Evolutionary conservation across 2,329 filamentous ascomycete genomes (phyloP).

Genomic region (Phaeosphaeria sp.): DNA sequence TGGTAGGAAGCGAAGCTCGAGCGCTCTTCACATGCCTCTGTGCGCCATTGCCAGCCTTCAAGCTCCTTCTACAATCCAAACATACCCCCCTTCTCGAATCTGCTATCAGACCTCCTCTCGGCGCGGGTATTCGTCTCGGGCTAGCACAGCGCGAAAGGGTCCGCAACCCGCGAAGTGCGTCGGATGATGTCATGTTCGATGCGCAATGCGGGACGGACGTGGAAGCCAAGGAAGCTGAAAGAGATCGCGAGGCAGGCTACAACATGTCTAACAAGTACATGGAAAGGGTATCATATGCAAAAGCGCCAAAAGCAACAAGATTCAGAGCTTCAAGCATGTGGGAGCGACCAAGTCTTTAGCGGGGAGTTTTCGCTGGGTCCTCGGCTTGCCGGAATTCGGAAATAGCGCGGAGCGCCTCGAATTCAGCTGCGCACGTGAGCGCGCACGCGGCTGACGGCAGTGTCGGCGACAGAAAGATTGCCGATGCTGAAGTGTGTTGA

Average conservation of each 20-base stretch:
- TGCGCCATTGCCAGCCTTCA: slow-evolving; percentile 14
- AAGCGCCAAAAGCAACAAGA: slow-evolving; percentile 4
- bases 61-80: slow-evolving; percentile 30
- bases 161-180: slow-evolving; percentile 35
- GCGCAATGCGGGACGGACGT: slow-evolving; percentile 2
- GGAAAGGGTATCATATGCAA: slow-evolving; percentile 9
- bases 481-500: neutral
- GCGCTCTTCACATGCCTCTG: slow-evolving; percentile 8
- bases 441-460: neutral
- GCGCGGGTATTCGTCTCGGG: slow-evolving; percentile 14
- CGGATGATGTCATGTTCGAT: slow-evolving; percentile 44
- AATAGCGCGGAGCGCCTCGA: neutral
- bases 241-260: slow-evolving; percentile 2
- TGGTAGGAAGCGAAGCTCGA: slow-evolving; percentile 8
- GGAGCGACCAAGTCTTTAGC: slow-evolving; percentile 21
- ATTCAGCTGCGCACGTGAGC: neutral
- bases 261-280: slow-evolving; percentile 11
- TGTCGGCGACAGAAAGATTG: slow-evolving; percentile 8
- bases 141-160: slow-evolving; percentile 34
- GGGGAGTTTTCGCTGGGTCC: slow-evolving; percentile 29
- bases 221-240: neutral
- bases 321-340: slow-evolving; percentile 18
- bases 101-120: slow-evolving; percentile 4
- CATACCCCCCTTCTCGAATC: slow-evolving; percentile 31
- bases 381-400: slow-evolving; percentile 19